phyloP scores from a whole-genome alignment of 2,329 filamentous ascomycete genomes.

The Colletotrichum tanaceti region DNA sequence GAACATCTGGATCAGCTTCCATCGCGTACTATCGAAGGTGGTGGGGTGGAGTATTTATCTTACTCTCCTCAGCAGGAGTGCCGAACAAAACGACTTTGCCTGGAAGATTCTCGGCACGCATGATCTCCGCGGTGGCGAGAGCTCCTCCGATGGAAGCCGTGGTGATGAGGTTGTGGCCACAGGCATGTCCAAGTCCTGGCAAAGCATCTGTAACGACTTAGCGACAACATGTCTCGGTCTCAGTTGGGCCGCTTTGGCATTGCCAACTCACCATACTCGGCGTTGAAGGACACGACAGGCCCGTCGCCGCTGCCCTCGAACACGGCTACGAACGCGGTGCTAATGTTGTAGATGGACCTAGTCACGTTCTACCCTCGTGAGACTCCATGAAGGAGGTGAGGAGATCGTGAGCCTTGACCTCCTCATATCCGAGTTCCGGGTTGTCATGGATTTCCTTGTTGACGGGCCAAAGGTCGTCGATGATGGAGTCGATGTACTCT shows the following conservation, averaged over 20 bases:
- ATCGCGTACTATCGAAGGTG: background rate
- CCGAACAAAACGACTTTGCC: slow-evolving; percentile 61
- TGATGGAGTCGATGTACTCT: slow-evolving; percentile 39
- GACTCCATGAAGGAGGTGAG: slow-evolving; percentile 53
- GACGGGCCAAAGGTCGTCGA: slow-evolving; percentile 49
- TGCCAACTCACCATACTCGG: slow-evolving; percentile 48
- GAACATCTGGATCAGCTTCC: background rate
- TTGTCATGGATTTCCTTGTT: slow-evolving; percentile 58
- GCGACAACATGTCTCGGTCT: slow-evolving; percentile 14
- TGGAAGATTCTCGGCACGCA: slow-evolving; percentile 54
- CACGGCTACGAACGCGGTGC: slow-evolving; percentile 57
- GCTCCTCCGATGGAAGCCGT: slow-evolving; percentile 59
- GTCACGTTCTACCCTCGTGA: slow-evolving; percentile 54
- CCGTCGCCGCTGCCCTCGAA: slow-evolving; percentile 53
- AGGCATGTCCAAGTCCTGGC: slow-evolving; percentile 52
- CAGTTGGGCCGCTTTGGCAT: background rate
- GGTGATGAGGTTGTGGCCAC: slow-evolving; percentile 57
- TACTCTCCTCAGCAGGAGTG: slow-evolving; percentile 62
- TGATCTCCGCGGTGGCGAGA: slow-evolving; percentile 58
- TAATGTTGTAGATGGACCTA: slow-evolving; percentile 53
- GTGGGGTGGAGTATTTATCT: background rate
- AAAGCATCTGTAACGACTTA: slow-evolving; percentile 48
- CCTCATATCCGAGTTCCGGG: slow-evolving; percentile 57
- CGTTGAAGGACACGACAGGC: slow-evolving; percentile 56
- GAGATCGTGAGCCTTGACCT: slow-evolving; percentile 55